Base-by-base conservation (phyloP, 768 basidiomycete genomes). In the Daedaleopsis nitida region DNA sequence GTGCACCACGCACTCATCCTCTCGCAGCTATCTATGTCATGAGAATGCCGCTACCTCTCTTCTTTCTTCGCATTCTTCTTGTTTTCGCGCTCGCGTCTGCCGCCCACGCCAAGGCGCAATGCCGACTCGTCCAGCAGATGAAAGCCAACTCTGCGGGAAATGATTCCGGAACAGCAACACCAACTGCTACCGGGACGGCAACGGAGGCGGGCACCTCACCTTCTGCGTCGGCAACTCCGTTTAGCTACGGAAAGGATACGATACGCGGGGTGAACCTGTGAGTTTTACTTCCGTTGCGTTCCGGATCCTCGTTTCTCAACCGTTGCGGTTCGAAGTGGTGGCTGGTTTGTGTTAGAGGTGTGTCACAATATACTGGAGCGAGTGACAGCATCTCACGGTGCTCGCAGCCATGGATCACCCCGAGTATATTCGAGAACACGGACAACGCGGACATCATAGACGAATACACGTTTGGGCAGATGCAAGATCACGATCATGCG, bases 351-450 rank as follows among this genome's bases (percentile, higher is more conserved):
- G 16, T 72, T 87, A 2, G 86, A 87, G 76, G 83, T 82, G 50
- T 47, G 73, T 49, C 23, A 10, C 21, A 24, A n/a, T 47, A 34
- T n/a, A 5, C 23, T 10, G 13, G 27, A 17, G 14, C 3, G n/a
- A 14, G 8, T 43, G 37, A 7, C 6, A 5, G 35, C 44, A 35
- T 34, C 51, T 42, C n/a, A 24, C 34, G 17, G 17, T 43, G 43
- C 57, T 16, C 38, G 13, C 59, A 89, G 86, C 88, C 88, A 35
- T 91, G 89, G 89, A 91, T 91, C 57, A 90, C 87, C 1, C 89
- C 89, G 1, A 88, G 86, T 66, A 76, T 91, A 12, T 91, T 91
- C 62, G 78, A 86, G 62, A 81, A 77, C 68, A 88, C 85, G 38
- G 79, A 80, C 42, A 85, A 87, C 63, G 72, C 75, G 37, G 74